A percentile compares a stretch with the other conserved stretches of the same genome.
Conservation (phyloP, 768 basidiomycete species). For the Boletus vermiculosoides region DNA sequence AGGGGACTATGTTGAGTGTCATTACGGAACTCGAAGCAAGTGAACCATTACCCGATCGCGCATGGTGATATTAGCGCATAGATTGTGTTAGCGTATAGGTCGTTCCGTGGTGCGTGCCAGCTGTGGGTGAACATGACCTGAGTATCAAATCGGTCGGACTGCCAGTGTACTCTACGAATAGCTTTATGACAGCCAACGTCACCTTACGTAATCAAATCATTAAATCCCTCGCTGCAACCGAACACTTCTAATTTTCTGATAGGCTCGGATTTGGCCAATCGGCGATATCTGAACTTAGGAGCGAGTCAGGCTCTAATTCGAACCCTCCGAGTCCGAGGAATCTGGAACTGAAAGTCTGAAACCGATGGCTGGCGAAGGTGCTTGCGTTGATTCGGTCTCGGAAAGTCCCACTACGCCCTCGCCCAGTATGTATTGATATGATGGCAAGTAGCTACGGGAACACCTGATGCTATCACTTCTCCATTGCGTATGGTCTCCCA, state of each 20-base stretch:
- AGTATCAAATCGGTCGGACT: background rate
- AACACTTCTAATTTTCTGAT: background rate
- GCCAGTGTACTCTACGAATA: too few relatives aligned
- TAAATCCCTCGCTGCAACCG: background rate
- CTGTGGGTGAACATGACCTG: too few relatives aligned
- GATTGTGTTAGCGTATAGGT: background rate
- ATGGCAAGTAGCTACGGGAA: background rate
- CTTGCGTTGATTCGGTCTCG: background rate
- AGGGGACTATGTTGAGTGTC: background rate
- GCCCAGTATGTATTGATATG: background rate
- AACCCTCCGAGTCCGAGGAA: background rate
- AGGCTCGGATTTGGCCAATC: background rate
- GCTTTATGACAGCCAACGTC: too few relatives aligned
- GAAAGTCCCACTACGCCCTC: background rate
- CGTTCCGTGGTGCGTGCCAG: background rate
- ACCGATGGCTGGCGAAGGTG: background rate
- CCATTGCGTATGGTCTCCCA: background rate
- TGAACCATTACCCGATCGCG: background rate
- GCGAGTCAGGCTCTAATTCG: background rate
- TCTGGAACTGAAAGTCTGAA: background rate
- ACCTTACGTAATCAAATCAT: background rate
- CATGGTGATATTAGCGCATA: background rate
- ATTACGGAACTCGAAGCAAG: background rate
- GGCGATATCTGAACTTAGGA: background rate
- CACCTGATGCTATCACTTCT: background rate